A percentile compares a stretch with the other conserved stretches of the same genome.
Evolutionary conservation across 495 filamentous ascomycete species (phyloP).

Genomic region (Penicillium argentinense): DNA sequence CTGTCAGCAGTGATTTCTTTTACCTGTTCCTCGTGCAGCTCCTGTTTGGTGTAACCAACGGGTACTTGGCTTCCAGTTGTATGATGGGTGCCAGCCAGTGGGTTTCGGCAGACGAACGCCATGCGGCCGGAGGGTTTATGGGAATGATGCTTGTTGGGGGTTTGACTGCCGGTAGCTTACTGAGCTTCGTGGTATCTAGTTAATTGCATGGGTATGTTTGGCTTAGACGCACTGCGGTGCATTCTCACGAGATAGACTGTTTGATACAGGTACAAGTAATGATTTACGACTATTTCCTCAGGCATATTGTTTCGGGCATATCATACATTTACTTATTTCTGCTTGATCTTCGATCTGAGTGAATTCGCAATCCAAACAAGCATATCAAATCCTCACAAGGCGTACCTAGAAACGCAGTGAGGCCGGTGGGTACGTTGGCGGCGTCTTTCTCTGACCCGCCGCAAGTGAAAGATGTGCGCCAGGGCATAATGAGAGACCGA

Average conservation of each 20-base stretch:
- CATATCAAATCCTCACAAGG: too few relatives aligned
- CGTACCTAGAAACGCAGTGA: too few relatives aligned
- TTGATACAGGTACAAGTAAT: constrained; percentile 2
- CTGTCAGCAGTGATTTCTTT: constrained; percentile 77
- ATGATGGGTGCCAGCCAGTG: constrained; percentile 88
- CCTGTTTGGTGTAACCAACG: constrained; percentile 80
- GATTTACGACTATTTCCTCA: background rate
- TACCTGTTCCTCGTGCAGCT: constrained; percentile 83
- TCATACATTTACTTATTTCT: too few relatives aligned
- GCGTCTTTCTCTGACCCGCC: too few relatives aligned
- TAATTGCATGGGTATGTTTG: constrained; percentile 11
- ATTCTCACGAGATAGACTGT: too few relatives aligned
- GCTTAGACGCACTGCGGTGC: too few relatives aligned
- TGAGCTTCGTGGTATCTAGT: constrained; percentile 75
- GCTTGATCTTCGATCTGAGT: too few relatives aligned
- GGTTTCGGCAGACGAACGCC: constrained; percentile 76
- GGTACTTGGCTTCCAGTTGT: constrained; percentile 75
- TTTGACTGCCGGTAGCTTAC: constrained; percentile 77
- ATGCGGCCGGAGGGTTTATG: constrained; percentile 94
- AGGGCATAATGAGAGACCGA: too few relatives aligned
- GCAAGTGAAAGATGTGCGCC: too few relatives aligned
- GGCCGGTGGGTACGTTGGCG: too few relatives aligned
- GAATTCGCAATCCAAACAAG: too few relatives aligned
- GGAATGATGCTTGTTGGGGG: constrained; percentile 81
- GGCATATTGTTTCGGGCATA: too few relatives aligned